A percentile compares a stretch with the other conserved stretches of the same genome.
phyloP scores from a whole-genome alignment of 257 asterid genomes.

The Linaria vulgaris region DNA sequence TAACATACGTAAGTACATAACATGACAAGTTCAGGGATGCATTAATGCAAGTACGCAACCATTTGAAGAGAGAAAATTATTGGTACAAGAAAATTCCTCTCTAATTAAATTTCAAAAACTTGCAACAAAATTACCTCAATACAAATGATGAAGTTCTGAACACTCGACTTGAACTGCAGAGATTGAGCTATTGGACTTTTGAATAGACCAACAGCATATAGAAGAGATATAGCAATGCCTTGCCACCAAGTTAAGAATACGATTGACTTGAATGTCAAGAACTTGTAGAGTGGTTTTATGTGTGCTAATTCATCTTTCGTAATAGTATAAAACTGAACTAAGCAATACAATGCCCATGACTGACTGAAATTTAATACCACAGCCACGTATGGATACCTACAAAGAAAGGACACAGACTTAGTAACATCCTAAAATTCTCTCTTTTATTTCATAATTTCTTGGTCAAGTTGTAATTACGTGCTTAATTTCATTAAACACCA shows the following conservation, averaged over 20 bases:
- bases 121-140: conserved; percentile 72
- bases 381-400: conserved; percentile 93
- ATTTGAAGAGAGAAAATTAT: no score
- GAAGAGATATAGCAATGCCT: conserved; percentile 90
- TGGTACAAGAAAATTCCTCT: no score
- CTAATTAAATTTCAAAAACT: no score
- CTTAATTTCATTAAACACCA: no score
- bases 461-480: conserved; percentile 2
- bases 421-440: conserved; percentile 28
- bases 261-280: conserved; percentile 91
- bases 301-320: conserved; percentile 89
- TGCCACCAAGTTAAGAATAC: conserved; percentile 99
- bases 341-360: conserved; percentile 97
- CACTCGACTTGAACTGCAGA: conserved; percentile 76
- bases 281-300: conserved; percentile 89
- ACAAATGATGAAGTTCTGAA: conserved; percentile 93
- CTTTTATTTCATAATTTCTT: conserved; percentile 1
- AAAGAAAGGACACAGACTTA: conserved; percentile 27
- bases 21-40: no score
- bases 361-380: conserved; percentile 96
- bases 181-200: conserved; percentile 88
- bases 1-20: no score
- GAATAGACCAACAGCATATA: conserved; percentile 70
- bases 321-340: conserved; percentile 86
- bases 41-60: no score